Evolutionary conservation across 1,284 basidiomycete genomes (phyloP), one percentile per base, ranked within the genome.

Genomic region (Ganoderma lingzhi): DNA sequence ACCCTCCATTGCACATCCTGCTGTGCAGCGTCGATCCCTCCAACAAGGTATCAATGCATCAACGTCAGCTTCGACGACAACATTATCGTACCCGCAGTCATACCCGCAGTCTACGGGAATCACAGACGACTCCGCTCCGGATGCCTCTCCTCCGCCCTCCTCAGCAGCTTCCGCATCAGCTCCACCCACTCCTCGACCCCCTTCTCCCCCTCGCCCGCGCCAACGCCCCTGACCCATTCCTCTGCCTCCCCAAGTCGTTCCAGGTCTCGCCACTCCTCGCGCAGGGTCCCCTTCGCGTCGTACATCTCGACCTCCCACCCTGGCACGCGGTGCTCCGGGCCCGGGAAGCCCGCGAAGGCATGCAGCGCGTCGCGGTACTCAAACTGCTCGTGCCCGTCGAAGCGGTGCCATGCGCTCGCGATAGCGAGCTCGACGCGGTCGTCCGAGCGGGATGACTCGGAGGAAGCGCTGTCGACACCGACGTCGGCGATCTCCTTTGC

Each of bases 321-420:
- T 1, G 84, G 78, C 0, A 87, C 86, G 69, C 80, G 79, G 48
- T 28, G 48, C 23, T 78, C 78, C n/a, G 44, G 1, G 42, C 17
- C 37, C 42, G 77, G 72, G 23, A 76, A 76, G 32, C 74, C 78
- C 15, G 78, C 78, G 72, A 92, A 87, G 5, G 80, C 81, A 63
- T 86, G 84, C 66, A 94, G 77, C 51, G 81, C 81, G 67, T 91
- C 88, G 23, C 90, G 85, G 77, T 94, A 93, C n/a, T 85, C 82
- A 78, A 89, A 94, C 75, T 92, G 91, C 65, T 90, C 86, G 65
- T 80, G 70, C 2, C 79, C 80, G 37, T 79, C 78, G 72, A 92
- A 84, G 15, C 80, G 79, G 76, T 87, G 84, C 90, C 90, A 94
- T 28, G 76, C 76, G 67, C 85, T 86, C 37, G 87, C 83, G 53